phyloP scores from a whole-genome alignment of 2,329 filamentous ascomycete species.

The Colletotrichum lentis region DNA sequence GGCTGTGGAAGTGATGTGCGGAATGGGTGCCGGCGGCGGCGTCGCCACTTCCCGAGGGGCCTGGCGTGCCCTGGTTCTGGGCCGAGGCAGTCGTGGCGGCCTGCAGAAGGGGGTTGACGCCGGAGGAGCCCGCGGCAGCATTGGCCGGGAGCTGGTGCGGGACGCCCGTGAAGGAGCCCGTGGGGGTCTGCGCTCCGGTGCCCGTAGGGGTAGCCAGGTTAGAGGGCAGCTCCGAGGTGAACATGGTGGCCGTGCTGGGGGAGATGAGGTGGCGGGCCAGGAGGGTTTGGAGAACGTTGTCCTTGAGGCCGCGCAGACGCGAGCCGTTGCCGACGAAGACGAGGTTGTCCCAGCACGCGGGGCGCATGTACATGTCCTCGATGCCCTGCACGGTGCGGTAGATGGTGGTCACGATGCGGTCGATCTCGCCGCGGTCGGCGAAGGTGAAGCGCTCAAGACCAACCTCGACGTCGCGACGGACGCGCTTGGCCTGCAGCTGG shows the following conservation, averaged over 20 bases:
- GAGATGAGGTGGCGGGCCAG: slow-evolving; percentile 87
- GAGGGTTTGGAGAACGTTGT: slow-evolving; percentile 83
- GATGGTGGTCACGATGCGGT: slow-evolving; percentile 83
- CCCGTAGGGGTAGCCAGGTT: slow-evolving; percentile 90
- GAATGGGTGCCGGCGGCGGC: slow-evolving; percentile 46
- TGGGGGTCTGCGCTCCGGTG: slow-evolving; percentile 91
- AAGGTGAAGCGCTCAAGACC: slow-evolving; percentile 78
- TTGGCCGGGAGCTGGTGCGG: slow-evolving; percentile 59
- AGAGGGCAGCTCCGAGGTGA: slow-evolving; percentile 94
- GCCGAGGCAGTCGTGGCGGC: slow-evolving; percentile 81
- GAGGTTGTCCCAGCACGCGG: slow-evolving; percentile 88
- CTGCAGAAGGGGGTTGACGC: slow-evolving; percentile 89
- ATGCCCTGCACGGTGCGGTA: slow-evolving; percentile 85
- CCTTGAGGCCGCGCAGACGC: slow-evolving; percentile 79
- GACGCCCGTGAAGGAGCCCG: slow-evolving; percentile 64
- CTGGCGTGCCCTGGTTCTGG: slow-evolving; percentile 46
- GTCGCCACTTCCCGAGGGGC: slow-evolving; percentile 51
- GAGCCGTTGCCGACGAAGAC: slow-evolving; percentile 91
- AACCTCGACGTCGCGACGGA: slow-evolving; percentile 76
- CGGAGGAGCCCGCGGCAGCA: slow-evolving; percentile 52
- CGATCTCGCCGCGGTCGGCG: slow-evolving; percentile 75
- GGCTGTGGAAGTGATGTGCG: slow-evolving; percentile 65
- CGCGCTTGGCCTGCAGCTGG: slow-evolving; percentile 62
- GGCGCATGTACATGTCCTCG: slow-evolving; percentile 83
- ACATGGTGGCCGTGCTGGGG: slow-evolving; percentile 92